Conservation (phyloP, 495 filamentous ascomycete species). For the Aspergillus steynii region DNA sequence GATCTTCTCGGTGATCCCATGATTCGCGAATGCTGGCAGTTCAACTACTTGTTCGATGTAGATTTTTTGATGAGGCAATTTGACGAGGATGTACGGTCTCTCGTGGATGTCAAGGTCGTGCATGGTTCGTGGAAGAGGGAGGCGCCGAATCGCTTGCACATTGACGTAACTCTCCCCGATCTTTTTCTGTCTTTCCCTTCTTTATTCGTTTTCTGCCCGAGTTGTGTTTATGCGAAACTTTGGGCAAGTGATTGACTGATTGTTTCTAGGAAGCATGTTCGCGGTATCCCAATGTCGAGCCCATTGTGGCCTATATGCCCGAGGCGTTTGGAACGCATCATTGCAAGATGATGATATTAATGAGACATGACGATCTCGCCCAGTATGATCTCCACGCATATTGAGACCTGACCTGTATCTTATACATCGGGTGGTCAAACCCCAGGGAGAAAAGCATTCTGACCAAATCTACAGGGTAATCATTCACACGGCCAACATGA, state of each 20-base stretch:
- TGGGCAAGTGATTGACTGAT: not conserved
- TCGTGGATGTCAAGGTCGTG: slow-evolving; percentile 72
- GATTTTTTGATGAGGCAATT: slow-evolving; percentile 72
- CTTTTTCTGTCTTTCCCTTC: not conserved
- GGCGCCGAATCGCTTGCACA: slow-evolving; percentile 54
- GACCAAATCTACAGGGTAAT: slow-evolving; percentile 50
- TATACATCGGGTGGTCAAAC: too few relatives aligned
- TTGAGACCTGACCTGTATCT: too few relatives aligned
- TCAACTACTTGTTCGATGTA: slow-evolving; percentile 84
- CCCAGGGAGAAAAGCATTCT: not conserved
- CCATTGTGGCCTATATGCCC: slow-evolving; percentile 78
- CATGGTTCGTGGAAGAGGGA: slow-evolving; percentile 89
- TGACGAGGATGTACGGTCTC: slow-evolving; percentile 63
- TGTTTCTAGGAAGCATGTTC: slow-evolving; percentile 53
- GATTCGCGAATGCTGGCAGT: slow-evolving; percentile 85
- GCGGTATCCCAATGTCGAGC: slow-evolving; percentile 65
- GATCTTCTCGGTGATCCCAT: slow-evolving; percentile 81
- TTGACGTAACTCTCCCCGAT: slow-evolving; percentile 55
- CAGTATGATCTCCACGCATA: slow-evolving; percentile 46
- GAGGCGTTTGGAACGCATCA: slow-evolving; percentile 89
- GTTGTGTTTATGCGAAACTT: not conserved
- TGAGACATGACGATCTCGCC: slow-evolving; percentile 73
- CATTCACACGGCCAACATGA: slow-evolving; percentile 92
- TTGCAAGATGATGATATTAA: slow-evolving; percentile 81
- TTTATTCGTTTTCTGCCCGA: not conserved